A percentile compares a stretch with the other conserved stretches of the same genome.
phyloP scores from a whole-genome alignment of 1,284 basidiomycete species.

The Ceratobasidium sp. region DNA sequence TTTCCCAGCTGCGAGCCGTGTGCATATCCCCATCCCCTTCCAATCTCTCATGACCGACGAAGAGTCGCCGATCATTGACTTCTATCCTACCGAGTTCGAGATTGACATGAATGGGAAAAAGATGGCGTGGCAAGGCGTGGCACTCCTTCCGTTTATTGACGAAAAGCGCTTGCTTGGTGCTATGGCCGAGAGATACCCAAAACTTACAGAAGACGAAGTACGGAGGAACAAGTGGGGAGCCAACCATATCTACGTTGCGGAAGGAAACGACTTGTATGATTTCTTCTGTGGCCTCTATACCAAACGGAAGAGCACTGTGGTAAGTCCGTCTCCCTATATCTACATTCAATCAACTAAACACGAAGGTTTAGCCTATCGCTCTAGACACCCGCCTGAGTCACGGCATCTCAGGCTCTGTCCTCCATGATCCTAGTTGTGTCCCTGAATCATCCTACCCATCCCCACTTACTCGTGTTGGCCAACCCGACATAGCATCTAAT shows the following conservation, averaged over 20 bases:
- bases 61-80: constrained; percentile 94
- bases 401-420: constrained; percentile 84
- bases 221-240: constrained; percentile 89
- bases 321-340: constrained; percentile 59
- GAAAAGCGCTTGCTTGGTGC: constrained; percentile 84
- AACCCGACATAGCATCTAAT: constrained; percentile 89
- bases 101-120: constrained; percentile 99
- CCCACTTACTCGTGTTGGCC: constrained; percentile 69
- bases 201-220: constrained; percentile 85
- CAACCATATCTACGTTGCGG: constrained; percentile 86
- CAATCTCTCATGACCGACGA: constrained; percentile 90
- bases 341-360: constrained; percentile 39
- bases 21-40: constrained; percentile 89
- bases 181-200: constrained; percentile 79
- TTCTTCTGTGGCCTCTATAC: constrained; percentile 90
- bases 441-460: constrained; percentile 92
- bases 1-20: constrained; percentile 92
- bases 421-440: constrained; percentile 89
- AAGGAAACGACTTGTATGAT: constrained; percentile 87
- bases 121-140: constrained; percentile 99
- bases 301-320: constrained; percentile 84
- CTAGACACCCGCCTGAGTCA: constrained; percentile 79
- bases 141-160: constrained; percentile 96
- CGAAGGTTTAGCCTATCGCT: constrained; percentile 58
- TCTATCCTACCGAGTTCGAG: constrained; percentile 92